phyloP scores from a whole-genome alignment of 495 filamentous ascomycete species.

The Cercophora scortea region DNA sequence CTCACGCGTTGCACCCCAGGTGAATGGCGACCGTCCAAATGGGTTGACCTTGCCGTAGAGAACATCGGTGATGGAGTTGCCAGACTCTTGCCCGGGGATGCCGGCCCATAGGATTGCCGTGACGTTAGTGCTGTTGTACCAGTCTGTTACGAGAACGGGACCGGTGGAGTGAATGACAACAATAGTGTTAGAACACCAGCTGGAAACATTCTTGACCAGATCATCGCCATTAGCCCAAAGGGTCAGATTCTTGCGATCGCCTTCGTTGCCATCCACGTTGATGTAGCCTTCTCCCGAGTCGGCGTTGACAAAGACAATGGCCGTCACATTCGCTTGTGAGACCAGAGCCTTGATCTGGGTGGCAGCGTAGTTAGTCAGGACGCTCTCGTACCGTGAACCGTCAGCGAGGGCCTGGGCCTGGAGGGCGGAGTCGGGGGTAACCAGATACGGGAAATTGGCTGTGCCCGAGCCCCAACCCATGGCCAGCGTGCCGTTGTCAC shows the following conservation, averaged over 20 bases:
- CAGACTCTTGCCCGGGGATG: slow-evolving; percentile 85
- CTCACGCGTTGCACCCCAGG: slow-evolving; percentile 65
- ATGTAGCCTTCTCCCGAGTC: slow-evolving; percentile 86
- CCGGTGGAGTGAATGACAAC: slow-evolving; percentile 85
- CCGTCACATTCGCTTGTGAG: slow-evolving; percentile 54
- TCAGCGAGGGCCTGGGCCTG: slow-evolving; percentile 60
- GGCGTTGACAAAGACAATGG: slow-evolving; percentile 85
- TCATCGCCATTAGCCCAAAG: slow-evolving; percentile 77
- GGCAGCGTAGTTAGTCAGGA: slow-evolving; percentile 64
- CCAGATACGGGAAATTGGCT: slow-evolving; percentile 82
- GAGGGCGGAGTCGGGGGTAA: slow-evolving; percentile 81
- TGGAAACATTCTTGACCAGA: slow-evolving; percentile 69
- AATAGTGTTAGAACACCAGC: slow-evolving; percentile 80
- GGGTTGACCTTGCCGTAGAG: slow-evolving; percentile 88
- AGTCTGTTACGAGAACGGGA: slow-evolving; percentile 69
- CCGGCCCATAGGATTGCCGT: slow-evolving; percentile 94
- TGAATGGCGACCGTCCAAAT: slow-evolving; percentile 79
- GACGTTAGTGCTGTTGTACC: slow-evolving; percentile 79
- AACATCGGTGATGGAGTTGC: slow-evolving; percentile 83
- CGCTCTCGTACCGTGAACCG: slow-evolving; percentile 57
- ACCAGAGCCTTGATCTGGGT: slow-evolving; percentile 53
- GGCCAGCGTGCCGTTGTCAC: slow-evolving; percentile 77
- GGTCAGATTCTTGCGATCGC: slow-evolving; percentile 90
- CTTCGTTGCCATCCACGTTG: slow-evolving; percentile 71
- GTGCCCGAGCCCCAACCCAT: slow-evolving; percentile 95